phyloP scores from a whole-genome alignment of 192 early-diverging fungal species.

The Coemansia sp. region DNA sequence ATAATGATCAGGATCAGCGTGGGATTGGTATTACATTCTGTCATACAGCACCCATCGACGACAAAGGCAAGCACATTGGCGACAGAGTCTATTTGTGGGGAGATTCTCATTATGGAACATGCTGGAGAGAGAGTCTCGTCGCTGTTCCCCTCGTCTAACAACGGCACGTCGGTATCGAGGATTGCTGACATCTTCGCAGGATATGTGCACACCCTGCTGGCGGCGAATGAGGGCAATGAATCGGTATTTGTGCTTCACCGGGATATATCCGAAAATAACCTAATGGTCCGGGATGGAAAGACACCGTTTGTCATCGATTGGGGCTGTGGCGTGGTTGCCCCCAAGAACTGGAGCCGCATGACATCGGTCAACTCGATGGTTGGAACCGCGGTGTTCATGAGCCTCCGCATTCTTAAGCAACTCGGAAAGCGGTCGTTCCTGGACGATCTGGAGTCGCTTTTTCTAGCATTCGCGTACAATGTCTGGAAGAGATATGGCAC shows the following conservation, averaged over 20 bases:
- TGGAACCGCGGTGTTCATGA: constrained; percentile 1
- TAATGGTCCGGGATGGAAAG: neutral
- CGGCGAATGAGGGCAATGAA: neutral
- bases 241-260: constrained; percentile 4
- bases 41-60: too few species aligned
- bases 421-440: neutral
- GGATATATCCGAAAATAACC: constrained; percentile 2
- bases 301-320: constrained; percentile 5
- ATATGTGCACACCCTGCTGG: constrained; percentile 5
- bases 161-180: neutral
- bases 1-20: too few species aligned
- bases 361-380: neutral
- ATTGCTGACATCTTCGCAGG: constrained; percentile 8
- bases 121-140: neutral
- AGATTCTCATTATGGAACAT: constrained; percentile 8
- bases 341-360: neutral
- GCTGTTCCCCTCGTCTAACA: neutral
- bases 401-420: neutral
- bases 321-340: neutral
- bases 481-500: neutral
- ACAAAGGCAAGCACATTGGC: neutral
- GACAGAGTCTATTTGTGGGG: too few species aligned
- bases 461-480: neutral
- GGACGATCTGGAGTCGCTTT: constrained; percentile 9
- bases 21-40: too few species aligned